phyloP scores from a whole-genome alignment of 495 filamentous ascomycete genomes.

The Penicillium lagena region DNA sequence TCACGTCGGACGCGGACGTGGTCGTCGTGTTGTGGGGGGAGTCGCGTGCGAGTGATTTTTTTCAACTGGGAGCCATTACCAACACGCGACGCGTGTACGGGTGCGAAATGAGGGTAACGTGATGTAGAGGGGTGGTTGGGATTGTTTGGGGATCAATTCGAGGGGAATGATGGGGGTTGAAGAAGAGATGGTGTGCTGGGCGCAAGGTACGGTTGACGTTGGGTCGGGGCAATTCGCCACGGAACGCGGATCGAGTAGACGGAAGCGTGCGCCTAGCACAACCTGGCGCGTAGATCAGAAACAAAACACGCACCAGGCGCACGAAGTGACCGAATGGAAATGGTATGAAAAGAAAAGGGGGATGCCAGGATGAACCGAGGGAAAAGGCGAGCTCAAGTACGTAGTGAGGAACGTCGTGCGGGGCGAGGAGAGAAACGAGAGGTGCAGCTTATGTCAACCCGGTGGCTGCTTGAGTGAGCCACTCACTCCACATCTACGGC shows the following conservation, averaged over 20 bases:
- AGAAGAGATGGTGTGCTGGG: neutral
- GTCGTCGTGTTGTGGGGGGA: conserved; percentile 6
- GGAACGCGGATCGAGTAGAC: conserved; percentile 1
- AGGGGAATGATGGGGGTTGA: neutral
- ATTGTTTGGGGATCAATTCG: too few relatives aligned
- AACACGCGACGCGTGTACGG: conserved; percentile 18
- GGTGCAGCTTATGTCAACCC: conserved; percentile 6
- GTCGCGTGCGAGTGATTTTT: conserved; percentile 20
- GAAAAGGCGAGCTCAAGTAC: too few relatives aligned
- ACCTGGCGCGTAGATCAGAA: conserved; percentile 8
- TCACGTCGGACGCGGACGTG: conserved; percentile 3
- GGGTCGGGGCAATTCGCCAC: conserved; percentile 10
- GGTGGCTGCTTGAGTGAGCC: neutral
- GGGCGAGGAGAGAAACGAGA: neutral
- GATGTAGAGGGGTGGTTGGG: neutral
- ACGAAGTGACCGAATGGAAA: neutral
- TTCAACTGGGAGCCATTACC: conserved; percentile 29
- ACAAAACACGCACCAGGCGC: conserved; percentile 4
- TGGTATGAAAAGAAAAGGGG: neutral
- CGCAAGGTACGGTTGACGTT: neutral
- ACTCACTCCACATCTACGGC: too few relatives aligned
- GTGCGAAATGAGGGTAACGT: neutral
- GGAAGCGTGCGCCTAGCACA: conserved; percentile 10
- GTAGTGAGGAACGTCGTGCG: conserved; percentile 6
- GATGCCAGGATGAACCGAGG: conserved; percentile 4